Base-by-base conservation (phyloP, 1,284 basidiomycete genomes). In the Erythrobasidium hasegawianum region DNA sequence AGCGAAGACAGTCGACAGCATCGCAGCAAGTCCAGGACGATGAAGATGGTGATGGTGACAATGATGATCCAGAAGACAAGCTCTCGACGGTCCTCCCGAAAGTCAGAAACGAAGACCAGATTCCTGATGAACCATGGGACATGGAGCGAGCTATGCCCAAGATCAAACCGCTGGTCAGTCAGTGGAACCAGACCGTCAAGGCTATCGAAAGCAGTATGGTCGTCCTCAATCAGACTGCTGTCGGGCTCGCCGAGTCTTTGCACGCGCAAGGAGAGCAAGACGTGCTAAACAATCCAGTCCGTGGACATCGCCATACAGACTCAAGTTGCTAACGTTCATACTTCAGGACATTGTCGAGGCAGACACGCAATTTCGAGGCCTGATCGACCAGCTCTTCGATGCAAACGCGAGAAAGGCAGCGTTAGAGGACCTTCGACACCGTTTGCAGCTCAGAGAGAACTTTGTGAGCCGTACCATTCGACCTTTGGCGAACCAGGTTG, bases 331-430 rank as follows among this genome's bases (percentile, higher is more conserved):
- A 18, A 45, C 43, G 26, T 39, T 16, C 20, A 20, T 24, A 18
- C 16, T 26, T 29, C 26, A 67, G 59, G 59, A 61, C 24, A 38
- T 67, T 18, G 39, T 33, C 13, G 18, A 41, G 2, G 64, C 59
- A 14, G 59, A 67, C 50, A 33, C n/a, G 20, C 40, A 67, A 41
- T 58, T n/a, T 41, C 62, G 62, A 9, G 22, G n/a, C 8, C 22
- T 65, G 45, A n/a, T 65, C 9, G 62, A 65, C 55, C 57, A 58
- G 45, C 47, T 57, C 27, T 41, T 57, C 55, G 62, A 65, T 38
- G 55, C 54, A 14, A n/a, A n/a, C 18, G 16, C 41, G 11, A n/a
- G 62, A 14, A 39, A 53, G 47, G 38, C 47, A 16, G 40, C 56
- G 14, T 18, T 65, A 4, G 62, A 58, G 18, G 14, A 14, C 2